These are phyloP conservation scores for Aspergillus spinulosporus DNA, from an alignment of 2,329 filamentous ascomycete species.

Conservation along the genomic window DNA sequence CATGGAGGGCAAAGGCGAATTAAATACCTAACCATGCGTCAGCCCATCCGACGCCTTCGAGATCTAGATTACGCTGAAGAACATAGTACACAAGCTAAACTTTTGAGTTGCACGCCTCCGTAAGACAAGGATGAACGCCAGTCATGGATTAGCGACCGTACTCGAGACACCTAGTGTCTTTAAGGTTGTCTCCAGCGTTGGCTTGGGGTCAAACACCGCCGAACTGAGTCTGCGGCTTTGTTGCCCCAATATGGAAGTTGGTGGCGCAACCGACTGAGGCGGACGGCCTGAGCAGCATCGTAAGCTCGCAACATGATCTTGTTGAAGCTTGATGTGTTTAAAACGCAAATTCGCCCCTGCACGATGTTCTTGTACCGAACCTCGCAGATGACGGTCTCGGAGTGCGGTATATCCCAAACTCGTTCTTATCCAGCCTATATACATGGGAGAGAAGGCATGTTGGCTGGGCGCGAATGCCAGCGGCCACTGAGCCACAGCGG, in stretches of 20 bases:
- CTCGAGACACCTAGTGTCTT: background rate
- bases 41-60: conserved; percentile 7
- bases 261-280: background rate
- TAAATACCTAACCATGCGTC: conserved; percentile 12
- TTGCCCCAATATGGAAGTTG: background rate
- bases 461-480: too few relatives aligned
- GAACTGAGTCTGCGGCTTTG: background rate
- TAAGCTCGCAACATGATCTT: too few relatives aligned
- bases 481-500: too few relatives aligned
- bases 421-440: too few relatives aligned
- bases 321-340: background rate
- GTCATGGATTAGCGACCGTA: background rate
- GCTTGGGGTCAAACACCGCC: background rate
- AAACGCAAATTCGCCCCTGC: background rate
- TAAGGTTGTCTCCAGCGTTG: background rate
- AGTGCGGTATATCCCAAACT: too few relatives aligned
- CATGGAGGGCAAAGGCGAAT: background rate
- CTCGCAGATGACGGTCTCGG: too few relatives aligned
- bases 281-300: background rate
- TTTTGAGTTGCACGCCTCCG: background rate
- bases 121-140: conserved; percentile 10
- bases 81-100: conserved; percentile 5
- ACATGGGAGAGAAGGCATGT: too few relatives aligned
- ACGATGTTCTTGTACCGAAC: too few relatives aligned
- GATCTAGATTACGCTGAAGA: conserved; percentile 6